Percentiles rank a stretch among this genome's conserved stretches.
Evolutionary conservation across 169 alveolate species (phyloP).

Genomic region (Babesia microti): DNA sequence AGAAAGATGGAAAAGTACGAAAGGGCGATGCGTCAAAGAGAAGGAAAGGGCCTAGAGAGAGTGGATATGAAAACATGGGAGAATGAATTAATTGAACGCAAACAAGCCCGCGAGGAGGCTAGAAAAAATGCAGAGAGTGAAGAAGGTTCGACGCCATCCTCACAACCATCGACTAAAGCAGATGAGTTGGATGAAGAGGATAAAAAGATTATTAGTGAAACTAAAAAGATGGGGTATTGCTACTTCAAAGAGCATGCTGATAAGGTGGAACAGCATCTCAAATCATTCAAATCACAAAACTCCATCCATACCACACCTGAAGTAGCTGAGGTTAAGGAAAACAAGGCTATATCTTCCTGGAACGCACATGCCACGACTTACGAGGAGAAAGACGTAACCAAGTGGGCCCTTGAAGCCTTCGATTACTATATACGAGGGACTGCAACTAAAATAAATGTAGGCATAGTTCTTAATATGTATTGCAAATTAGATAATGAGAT

Average conservation of each 20-base stretch:
- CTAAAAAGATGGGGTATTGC: conserved; percentile 76
- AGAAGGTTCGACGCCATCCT: conserved; percentile 11
- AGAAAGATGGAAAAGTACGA: conserved; percentile 53
- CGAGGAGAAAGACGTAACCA: conserved; percentile 64
- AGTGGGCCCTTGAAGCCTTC: conserved; percentile 19
- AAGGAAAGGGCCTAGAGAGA: conserved; percentile 52
- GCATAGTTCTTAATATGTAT: neutral
- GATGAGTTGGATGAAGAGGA: conserved; percentile 72
- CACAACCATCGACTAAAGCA: conserved; percentile 27
- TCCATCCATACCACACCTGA: conserved; percentile 14
- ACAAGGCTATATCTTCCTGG: conserved; percentile 65
- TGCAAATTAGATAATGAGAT: neutral
- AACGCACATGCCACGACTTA: conserved; percentile 71
- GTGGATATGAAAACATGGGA: conserved; percentile 51
- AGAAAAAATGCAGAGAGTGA: conserved; percentile 11
- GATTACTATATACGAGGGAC: neutral
- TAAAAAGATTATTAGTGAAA: conserved; percentile 63
- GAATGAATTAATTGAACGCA: conserved; percentile 26
- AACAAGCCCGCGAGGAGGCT: conserved; percentile 41
- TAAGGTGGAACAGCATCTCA: conserved; percentile 35
- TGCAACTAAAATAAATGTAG: neutral
- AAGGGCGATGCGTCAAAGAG: conserved; percentile 36
- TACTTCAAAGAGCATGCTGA: conserved; percentile 59
- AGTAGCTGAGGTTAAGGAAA: conserved; percentile 8
- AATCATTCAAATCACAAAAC: conserved; percentile 2